Evolutionary conservation across 2,329 filamentous ascomycete species (phyloP), one percentile per base, ranked within the genome.

Genomic region (Colletotrichum limetticola): DNA sequence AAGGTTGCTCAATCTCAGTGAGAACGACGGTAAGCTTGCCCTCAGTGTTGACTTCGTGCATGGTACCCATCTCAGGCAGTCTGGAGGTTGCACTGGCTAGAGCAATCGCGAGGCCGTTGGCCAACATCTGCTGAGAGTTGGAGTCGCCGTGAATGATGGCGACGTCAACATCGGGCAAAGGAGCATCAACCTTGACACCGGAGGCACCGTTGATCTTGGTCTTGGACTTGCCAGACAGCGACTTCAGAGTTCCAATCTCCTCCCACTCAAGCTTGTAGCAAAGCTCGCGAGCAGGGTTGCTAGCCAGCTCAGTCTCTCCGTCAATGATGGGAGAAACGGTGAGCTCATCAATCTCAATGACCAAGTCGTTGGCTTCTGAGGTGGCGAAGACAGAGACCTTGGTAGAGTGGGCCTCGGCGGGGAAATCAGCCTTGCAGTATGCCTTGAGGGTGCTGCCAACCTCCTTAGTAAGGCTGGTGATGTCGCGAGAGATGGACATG

Each of bases 1-100:
- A 76, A 0, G 85, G 83, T 30, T 79, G 78, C 60, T 88, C 81
- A 7, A 88, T 79, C 74, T 88, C 86, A 5, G 80, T 79, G 12
- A 88, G 75, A 72, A 85, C 82, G 58, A 88, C 82, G 72, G 82
- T 83, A 5, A 82, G 74, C 19, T 76, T 71, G 8, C 75, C 69
- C 3, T 78, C 77, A 7, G 74, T 76, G 5, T 74, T 74, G 55
- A 74, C 73, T 37, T 79, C 78, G 1, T 76, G 76, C 4, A 80
- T 76, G 16, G 66, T 71, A n/a, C 67, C 74, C 57, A 72, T 72
- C 74, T 69, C 70, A 6, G 76, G 76, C 4, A 72, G 72, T 37
- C 68, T 72, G 16, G 68, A 71, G 2, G 76, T 77, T 5, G 71
- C 74, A 24, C 63, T 72, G 22, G 72, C 71, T 9, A 76, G 11